Evolutionary conservation across 257 asterid species (phyloP).

Genomic region (Solanum peruvianum): DNA sequence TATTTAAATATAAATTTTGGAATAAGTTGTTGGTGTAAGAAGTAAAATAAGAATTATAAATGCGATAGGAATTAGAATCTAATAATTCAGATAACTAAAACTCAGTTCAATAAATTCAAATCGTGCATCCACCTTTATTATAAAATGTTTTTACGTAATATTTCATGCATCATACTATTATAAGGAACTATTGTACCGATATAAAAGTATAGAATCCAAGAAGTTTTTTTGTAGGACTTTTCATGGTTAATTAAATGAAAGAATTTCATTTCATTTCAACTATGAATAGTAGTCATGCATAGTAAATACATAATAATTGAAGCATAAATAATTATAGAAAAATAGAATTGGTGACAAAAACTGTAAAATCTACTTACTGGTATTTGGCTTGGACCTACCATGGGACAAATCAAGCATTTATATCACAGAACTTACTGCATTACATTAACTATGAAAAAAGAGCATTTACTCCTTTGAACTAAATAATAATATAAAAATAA

Average conservation of each 20-base stretch:
- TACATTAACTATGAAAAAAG: background rate
- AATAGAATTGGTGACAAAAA: background rate
- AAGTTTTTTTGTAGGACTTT: background rate
- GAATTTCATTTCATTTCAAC: background rate
- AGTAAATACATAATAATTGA: background rate
- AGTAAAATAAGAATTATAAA: too few relatives aligned
- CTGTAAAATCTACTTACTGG: background rate
- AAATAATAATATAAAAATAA: too few relatives aligned
- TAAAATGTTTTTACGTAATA: background rate
- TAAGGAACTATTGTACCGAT: background rate
- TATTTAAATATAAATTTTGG: background rate
- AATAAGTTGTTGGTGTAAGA: too few relatives aligned
- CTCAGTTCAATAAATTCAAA: background rate
- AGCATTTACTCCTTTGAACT: background rate
- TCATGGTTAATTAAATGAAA: background rate
- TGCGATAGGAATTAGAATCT: background rate
- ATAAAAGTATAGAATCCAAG: background rate
- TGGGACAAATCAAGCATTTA: background rate
- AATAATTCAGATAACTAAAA: background rate
- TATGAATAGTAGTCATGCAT: background rate
- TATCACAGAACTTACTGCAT: background rate
- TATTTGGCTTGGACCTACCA: background rate
- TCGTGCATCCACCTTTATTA: background rate
- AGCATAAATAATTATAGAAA: background rate
- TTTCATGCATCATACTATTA: background rate